Evolutionary conservation across 2,329 filamentous ascomycete genomes (phyloP).

Genomic region (Penicillium oxalicum): DNA sequence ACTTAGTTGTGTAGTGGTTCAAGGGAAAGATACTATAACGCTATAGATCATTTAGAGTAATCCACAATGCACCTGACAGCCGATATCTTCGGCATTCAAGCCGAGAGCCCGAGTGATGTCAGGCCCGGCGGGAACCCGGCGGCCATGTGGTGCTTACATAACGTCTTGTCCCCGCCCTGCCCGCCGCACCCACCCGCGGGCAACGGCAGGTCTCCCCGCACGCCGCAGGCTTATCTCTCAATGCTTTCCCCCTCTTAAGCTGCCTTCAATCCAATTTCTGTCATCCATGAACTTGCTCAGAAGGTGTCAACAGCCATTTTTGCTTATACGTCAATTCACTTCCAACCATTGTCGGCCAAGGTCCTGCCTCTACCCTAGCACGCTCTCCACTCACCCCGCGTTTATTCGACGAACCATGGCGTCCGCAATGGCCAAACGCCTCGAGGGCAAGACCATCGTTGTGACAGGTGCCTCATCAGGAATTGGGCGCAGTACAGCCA

Average conservation of each 20-base stretch:
- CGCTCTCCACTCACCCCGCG: constrained; percentile 15
- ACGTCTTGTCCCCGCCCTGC: no score
- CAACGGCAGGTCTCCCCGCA: constrained; percentile 17
- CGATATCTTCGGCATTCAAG: constrained; percentile 1
- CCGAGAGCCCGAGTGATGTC: neutral
- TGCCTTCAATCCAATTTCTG: neutral
- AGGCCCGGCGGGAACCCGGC: neutral
- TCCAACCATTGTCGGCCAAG: constrained; percentile 17
- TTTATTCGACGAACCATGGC: constrained; percentile 49
- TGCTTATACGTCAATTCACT: constrained; percentile 18
- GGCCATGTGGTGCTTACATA: constrained; percentile 11
- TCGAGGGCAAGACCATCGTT: constrained; percentile 86
- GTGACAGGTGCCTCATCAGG: constrained; percentile 91
- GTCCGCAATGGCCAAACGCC: constrained; percentile 70
- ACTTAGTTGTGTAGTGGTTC: no score
- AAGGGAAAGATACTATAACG: no score
- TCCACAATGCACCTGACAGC: neutral
- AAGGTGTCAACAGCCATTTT: constrained; percentile 3
- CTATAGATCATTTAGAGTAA: no score
- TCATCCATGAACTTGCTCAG: constrained; percentile 26
- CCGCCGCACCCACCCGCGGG: no score
- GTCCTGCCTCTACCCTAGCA: constrained; percentile 7
- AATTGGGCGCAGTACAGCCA: constrained; percentile 68
- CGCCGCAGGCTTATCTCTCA: constrained; percentile 7
- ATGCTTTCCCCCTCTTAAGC: constrained; percentile 10